A percentile compares a stretch with the other conserved stretches of the same genome.
These are phyloP conservation scores for Mycena rosella DNA, from an alignment of 768 basidiomycete genomes.

Conservation along the genomic window DNA sequence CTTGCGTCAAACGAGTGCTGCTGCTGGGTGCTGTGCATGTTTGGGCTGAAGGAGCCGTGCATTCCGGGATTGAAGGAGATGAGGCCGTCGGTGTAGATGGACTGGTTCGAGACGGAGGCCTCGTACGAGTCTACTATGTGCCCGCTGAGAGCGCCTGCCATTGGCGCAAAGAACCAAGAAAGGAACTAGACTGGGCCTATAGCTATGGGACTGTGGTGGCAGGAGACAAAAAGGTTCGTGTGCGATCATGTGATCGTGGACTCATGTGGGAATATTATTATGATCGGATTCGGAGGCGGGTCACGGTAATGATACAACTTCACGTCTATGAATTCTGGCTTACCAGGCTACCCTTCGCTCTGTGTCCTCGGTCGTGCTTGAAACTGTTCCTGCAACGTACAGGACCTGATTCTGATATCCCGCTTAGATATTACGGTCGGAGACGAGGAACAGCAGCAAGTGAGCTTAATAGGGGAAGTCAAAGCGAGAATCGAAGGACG, in stretches of 20 bases:
- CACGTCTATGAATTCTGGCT: too few species aligned
- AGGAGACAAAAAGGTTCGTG: not conserved
- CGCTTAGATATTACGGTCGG: too few species aligned
- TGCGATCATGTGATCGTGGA: slow-evolving; percentile 9
- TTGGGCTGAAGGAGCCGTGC: slow-evolving; percentile 58
- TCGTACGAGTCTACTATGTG: slow-evolving; percentile 67
- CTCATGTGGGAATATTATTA: too few species aligned
- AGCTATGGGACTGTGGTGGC: slow-evolving; percentile 32
- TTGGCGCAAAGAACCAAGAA: slow-evolving; percentile 42
- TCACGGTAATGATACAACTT: too few species aligned
- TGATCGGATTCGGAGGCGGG: too few species aligned
- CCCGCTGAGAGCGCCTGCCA: slow-evolving; percentile 73
- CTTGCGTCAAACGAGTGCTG: slow-evolving; percentile 42
- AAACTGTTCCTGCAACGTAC: too few species aligned
- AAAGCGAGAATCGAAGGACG: too few species aligned
- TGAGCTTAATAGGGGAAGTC: too few species aligned
- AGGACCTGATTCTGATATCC: too few species aligned
- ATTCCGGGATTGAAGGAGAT: slow-evolving; percentile 73
- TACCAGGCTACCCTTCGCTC: too few species aligned
- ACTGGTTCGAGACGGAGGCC: slow-evolving; percentile 36
- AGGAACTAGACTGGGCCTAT: slow-evolving; percentile 23
- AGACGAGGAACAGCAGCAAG: too few species aligned
- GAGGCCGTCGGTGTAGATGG: slow-evolving; percentile 62
- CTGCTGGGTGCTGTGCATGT: slow-evolving; percentile 40
- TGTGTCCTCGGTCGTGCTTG: too few species aligned